A percentile compares a stretch with the other conserved stretches of the same genome.
These are phyloP conservation scores for Juglanconis juglandina DNA, from an alignment of 2,329 filamentous ascomycete species.

Conservation along the genomic window DNA sequence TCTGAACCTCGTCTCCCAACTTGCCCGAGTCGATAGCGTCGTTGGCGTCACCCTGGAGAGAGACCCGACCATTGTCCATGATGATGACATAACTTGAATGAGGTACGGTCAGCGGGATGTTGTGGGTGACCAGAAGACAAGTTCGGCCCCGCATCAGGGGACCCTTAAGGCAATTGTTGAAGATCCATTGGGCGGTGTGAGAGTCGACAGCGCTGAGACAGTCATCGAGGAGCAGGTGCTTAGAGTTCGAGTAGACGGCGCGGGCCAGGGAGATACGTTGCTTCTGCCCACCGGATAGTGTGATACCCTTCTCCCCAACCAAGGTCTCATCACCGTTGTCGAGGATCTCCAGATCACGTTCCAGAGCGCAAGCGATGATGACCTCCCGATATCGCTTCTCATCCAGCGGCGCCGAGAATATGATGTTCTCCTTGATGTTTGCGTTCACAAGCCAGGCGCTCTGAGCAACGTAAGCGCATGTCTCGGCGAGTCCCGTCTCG, in stretches of 20 bases:
- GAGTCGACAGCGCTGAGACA: conserved; percentile 96
- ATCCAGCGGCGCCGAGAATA: conserved; percentile 80
- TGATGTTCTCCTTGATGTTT: conserved; percentile 91
- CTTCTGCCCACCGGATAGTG: conserved; percentile 93
- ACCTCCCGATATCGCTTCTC: conserved; percentile 82
- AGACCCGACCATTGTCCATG: conserved; percentile 81
- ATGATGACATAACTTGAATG: conserved; percentile 76
- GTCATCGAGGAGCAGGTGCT: conserved; percentile 87
- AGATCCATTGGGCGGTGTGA: conserved; percentile 97
- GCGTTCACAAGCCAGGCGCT: conserved; percentile 96
- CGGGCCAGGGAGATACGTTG: conserved; percentile 96
- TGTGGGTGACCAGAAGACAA: conserved; percentile 94
- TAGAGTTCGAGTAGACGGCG: conserved; percentile 92
- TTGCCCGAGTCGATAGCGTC: conserved; percentile 84
- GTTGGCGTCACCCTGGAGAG: conserved; percentile 70
- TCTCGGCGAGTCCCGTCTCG: conserved; percentile 82
- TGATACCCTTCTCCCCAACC: conserved; percentile 96
- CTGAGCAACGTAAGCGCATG: conserved; percentile 93
- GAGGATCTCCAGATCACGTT: conserved; percentile 87
- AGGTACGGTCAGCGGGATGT: conserved; percentile 82
- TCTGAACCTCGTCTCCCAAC: conserved; percentile 80
- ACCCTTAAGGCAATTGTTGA: conserved; percentile 85
- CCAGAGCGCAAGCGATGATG: conserved; percentile 83
- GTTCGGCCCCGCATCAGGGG: conserved; percentile 85
- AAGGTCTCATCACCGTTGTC: conserved; percentile 89